These are phyloP conservation scores for Cryptococcus floricola DNA, from an alignment of 1,284 basidiomycete species.

Conservation along the genomic window DNA sequence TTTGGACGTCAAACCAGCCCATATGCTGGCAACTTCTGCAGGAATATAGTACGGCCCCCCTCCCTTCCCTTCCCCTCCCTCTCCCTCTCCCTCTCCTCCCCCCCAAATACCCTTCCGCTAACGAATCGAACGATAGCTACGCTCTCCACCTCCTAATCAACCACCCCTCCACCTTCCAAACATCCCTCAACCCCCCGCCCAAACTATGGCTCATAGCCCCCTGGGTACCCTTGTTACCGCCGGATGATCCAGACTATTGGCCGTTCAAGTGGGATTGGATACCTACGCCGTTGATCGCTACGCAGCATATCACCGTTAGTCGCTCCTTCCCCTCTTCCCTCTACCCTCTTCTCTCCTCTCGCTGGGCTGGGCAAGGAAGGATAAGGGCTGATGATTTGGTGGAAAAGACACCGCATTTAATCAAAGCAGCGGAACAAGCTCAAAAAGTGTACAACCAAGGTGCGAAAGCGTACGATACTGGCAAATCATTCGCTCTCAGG, in stretches of 20 bases:
- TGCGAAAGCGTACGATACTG: constrained; percentile 12
- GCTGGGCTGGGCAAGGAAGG: too few species aligned
- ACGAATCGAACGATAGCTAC: constrained; percentile 21
- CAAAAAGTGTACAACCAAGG: constrained; percentile 17
- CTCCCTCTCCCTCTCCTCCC: not conserved
- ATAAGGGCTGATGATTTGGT: not conserved
- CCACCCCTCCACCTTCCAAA: constrained; percentile 25
- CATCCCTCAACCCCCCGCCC: constrained; percentile 29
- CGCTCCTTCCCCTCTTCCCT: not conserved
- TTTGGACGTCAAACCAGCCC: constrained; percentile 30
- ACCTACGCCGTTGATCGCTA: constrained; percentile 36
- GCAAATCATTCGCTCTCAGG: constrained; percentile 10
- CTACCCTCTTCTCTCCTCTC: not conserved
- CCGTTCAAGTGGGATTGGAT: constrained; percentile 41
- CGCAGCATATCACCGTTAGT: constrained; percentile 37
- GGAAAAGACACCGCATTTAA: constrained; percentile 16
- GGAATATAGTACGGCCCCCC: constrained; percentile 38
- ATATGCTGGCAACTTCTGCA: constrained; percentile 39
- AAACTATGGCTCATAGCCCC: constrained; percentile 39
- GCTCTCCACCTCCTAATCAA: constrained; percentile 36
- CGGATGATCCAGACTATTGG: constrained; percentile 35
- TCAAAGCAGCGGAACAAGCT: constrained; percentile 18
- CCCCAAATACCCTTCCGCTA: too few species aligned
- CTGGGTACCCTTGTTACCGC: constrained; percentile 39
- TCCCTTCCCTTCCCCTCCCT: not conserved